These are phyloP conservation scores for Yamadazyma epiphylla DNA, from an alignment of 1,139 yeast genomes.

Conservation along the genomic window DNA sequence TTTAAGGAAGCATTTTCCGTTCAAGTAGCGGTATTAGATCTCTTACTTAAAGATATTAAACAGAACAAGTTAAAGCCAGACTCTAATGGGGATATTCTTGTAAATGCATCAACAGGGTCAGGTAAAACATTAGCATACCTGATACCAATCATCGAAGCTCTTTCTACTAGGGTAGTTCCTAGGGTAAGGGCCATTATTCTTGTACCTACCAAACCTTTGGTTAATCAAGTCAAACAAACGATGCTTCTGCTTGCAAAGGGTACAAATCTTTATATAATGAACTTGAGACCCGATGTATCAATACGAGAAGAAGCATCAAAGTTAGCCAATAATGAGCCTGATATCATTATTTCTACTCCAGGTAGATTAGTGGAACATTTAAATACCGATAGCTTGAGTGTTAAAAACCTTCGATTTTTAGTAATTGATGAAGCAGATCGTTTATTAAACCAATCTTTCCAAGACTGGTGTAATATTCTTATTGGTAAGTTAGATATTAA, in stretches of 20 bases:
- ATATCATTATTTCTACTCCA: conserved; percentile 81
- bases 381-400: conserved; percentile 28
- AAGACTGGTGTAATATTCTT: conserved; percentile 84
- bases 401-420: conserved; percentile 58
- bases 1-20: conserved; percentile 69
- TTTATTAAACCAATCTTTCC: conserved; percentile 83
- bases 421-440: conserved; percentile 96
- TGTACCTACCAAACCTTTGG: conserved; percentile 88
- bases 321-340: conserved; percentile 54
- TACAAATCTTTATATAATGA: conserved; percentile 56
- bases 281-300: conserved; percentile 57
- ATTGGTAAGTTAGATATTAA: conserved; percentile 41
- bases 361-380: conserved; percentile 94
- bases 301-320: conserved; percentile 62
- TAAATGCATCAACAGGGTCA: conserved; percentile 94
- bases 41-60: conserved; percentile 48
- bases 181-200: conserved; percentile 70
- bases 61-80: conserved; percentile 54
- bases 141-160: conserved; percentile 73
- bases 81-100: conserved; percentile 68
- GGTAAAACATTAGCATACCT: conserved; percentile 93
- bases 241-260: conserved; percentile 61
- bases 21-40: conserved; percentile 63
- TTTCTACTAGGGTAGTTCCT: conserved; percentile 65
- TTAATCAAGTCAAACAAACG: conserved; percentile 74